phyloP scores from a whole-genome alignment of 305 asterid species.

The Ilex paraguariensis region DNA sequence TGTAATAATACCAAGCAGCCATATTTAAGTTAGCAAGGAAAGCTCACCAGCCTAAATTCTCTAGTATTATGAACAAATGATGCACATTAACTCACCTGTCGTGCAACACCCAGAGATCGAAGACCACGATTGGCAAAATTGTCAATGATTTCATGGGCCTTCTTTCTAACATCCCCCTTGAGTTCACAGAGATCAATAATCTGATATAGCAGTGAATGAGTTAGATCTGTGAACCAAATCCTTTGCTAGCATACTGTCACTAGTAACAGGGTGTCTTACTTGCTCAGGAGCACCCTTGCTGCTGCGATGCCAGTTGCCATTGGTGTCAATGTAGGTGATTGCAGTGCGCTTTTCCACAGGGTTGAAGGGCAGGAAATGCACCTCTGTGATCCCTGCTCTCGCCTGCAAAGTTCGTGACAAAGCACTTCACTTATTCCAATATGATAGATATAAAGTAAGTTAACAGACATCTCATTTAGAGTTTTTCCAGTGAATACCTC shows the following conservation, averaged over 20 bases:
- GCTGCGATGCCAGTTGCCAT: not conserved
- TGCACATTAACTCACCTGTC: not conserved
- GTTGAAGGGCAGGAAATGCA: slow-evolving; percentile 3
- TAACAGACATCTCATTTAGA: too few relatives aligned
- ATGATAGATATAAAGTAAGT: too few relatives aligned
- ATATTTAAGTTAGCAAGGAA: too few relatives aligned
- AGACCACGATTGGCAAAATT: slow-evolving; percentile 4
- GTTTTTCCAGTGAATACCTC: not conserved
- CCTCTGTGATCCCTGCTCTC: slow-evolving; percentile 1
- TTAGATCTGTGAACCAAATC: not conserved
- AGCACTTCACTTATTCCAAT: too few relatives aligned
- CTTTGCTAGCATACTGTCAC: not conserved
- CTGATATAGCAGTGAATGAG: not conserved
- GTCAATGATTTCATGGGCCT: slow-evolving; percentile 3
- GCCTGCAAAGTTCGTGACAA: not conserved
- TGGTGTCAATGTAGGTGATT: not conserved
- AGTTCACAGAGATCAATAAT: slow-evolving; percentile 4
- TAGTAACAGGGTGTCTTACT: not conserved
- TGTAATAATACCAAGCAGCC: not conserved
- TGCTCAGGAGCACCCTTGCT: slow-evolving; percentile 6
- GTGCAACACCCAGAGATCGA: not conserved
- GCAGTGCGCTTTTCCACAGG: slow-evolving; percentile 5
- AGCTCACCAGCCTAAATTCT: too few relatives aligned
- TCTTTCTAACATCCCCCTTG: not conserved
- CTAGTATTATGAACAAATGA: not conserved